Percentiles rank a stretch among this genome's conserved stretches.
Conservation (phyloP, 23 red algal genomes). For the Gracilaria domingensis region DNA sequence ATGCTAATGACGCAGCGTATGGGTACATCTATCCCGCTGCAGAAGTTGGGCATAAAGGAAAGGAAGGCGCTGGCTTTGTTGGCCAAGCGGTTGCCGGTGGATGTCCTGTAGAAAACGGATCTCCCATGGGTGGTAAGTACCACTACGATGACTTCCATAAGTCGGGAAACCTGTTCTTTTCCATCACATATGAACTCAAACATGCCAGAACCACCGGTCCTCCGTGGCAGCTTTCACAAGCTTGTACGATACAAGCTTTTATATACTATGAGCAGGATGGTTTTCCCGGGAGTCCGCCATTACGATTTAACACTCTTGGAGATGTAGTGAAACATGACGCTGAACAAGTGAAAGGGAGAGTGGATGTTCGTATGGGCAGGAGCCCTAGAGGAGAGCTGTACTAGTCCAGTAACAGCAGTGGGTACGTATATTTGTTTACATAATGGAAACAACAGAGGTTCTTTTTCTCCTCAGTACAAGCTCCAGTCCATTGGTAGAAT, state of each 20-base stretch:
- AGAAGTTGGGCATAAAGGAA: constrained; percentile 53
- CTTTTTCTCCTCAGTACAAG: constrained; percentile 45
- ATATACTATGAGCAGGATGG: constrained; percentile 28
- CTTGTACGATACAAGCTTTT: constrained; percentile 27
- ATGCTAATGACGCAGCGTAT: constrained; percentile 7
- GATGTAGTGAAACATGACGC: constrained; percentile 44
- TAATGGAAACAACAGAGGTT: not conserved
- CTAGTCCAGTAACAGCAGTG: constrained; percentile 68
- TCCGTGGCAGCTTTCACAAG: constrained; percentile 36
- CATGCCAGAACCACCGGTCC: constrained; percentile 19
- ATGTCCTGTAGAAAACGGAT: constrained; percentile 60
- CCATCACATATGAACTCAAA: constrained; percentile 19
- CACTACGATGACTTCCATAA: constrained; percentile 58
- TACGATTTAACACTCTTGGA: constrained; percentile 38
- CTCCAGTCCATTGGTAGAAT: constrained; percentile 68
- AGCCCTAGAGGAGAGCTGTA: constrained; percentile 57
- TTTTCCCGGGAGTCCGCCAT: not conserved
- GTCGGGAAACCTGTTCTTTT: constrained; percentile 62
- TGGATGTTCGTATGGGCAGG: constrained; percentile 52
- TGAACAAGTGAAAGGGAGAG: not conserved
- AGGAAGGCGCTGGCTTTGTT: constrained; percentile 34
- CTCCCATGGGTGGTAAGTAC: constrained; percentile 58
- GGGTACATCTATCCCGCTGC: constrained; percentile 48
- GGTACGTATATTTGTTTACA: constrained; percentile 50
- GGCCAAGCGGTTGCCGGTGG: constrained; percentile 68